phyloP scores from a whole-genome alignment of 108 stramenopile genomes.

The Nitzschia palea region DNA sequence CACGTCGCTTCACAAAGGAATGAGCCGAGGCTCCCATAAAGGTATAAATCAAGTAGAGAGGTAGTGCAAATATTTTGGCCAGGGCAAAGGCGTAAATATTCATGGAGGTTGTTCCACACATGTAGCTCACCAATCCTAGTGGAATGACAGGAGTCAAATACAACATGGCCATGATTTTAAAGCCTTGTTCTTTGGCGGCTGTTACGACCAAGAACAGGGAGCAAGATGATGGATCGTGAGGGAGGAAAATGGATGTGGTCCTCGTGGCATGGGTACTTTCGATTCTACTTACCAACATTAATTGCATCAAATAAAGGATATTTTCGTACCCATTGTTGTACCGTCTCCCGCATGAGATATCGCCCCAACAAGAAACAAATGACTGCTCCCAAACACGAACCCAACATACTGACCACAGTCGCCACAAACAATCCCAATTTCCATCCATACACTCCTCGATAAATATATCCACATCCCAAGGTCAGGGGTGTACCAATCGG shows the following conservation, averaged over 20 bases:
- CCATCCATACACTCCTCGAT: slow-evolving; percentile 82
- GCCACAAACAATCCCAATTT: slow-evolving; percentile 59
- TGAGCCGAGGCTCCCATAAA: slow-evolving; percentile 79
- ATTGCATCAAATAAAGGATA: slow-evolving; percentile 90
- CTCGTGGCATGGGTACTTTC: too few relatives aligned
- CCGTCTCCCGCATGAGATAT: slow-evolving; percentile 75
- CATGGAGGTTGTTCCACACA: slow-evolving; percentile 85
- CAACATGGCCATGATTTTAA: slow-evolving; percentile 83
- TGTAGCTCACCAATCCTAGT: slow-evolving; percentile 75
- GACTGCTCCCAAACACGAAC: slow-evolving; percentile 67
- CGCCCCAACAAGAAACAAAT: slow-evolving; percentile 74
- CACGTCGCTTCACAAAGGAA: slow-evolving; percentile 45
- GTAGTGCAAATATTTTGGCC: slow-evolving; percentile 77
- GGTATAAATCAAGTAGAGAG: slow-evolving; percentile 73
- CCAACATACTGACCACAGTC: slow-evolving; percentile 59
- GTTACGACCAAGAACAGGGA: too few relatives aligned
- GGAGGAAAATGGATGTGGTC: too few relatives aligned
- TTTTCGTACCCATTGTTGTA: slow-evolving; percentile 70
- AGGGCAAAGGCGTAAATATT: slow-evolving; percentile 54
- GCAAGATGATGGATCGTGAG: too few relatives aligned
- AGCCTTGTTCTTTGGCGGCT: slow-evolving; percentile 76
- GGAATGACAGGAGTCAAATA: slow-evolving; percentile 81
- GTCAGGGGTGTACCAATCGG: slow-evolving; percentile 65
- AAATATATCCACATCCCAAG: slow-evolving; percentile 81
- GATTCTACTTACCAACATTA: slow-evolving; percentile 59